phyloP scores from a whole-genome alignment of 768 basidiomycete genomes.

The Rhizopogon vesiculosus region DNA sequence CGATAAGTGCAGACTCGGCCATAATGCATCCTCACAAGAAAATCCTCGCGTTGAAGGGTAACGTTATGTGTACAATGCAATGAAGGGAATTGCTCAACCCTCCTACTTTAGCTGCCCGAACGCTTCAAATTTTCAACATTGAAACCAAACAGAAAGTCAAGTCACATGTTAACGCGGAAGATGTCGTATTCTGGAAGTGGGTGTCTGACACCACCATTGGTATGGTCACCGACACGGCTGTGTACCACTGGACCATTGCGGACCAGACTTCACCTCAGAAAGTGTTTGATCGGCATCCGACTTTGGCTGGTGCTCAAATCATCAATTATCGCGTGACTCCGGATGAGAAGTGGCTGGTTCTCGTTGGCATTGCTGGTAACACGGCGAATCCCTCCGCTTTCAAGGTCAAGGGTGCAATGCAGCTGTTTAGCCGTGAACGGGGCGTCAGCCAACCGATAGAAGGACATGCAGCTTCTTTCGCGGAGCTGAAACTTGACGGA shows the following conservation, averaged over 20 bases:
- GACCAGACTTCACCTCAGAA: constrained; percentile 83
- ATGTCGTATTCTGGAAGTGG: constrained; percentile 99
- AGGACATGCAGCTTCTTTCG: constrained; percentile 96
- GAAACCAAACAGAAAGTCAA: constrained; percentile 98
- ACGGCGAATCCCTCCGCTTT: constrained; percentile 91
- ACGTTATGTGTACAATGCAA: background rate
- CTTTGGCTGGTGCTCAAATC: constrained; percentile 92
- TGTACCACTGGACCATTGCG: constrained; percentile 84
- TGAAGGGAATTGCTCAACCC: constrained; percentile 6
- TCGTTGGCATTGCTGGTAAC: constrained; percentile 93
- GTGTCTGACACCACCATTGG: constrained; percentile 87
- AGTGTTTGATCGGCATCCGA: constrained; percentile 94
- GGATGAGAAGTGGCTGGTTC: constrained; percentile 97
- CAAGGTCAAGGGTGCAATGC: constrained; percentile 99
- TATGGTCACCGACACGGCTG: constrained; percentile 90
- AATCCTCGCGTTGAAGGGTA: constrained; percentile 93
- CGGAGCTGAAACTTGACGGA: constrained; percentile 87
- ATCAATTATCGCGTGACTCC: constrained; percentile 94
- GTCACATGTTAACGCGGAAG: constrained; percentile 89
- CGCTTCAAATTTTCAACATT: constrained; percentile 97
- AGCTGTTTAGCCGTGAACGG: constrained; percentile 89
- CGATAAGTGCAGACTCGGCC: constrained; percentile 97
- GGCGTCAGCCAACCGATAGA: constrained; percentile 97
- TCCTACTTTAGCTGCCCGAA: constrained; percentile 67
- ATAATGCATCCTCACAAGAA: constrained; percentile 98